Conservation (phyloP, 2,329 filamentous ascomycete species). For the Magnaporthiopsis incrustans region DNA sequence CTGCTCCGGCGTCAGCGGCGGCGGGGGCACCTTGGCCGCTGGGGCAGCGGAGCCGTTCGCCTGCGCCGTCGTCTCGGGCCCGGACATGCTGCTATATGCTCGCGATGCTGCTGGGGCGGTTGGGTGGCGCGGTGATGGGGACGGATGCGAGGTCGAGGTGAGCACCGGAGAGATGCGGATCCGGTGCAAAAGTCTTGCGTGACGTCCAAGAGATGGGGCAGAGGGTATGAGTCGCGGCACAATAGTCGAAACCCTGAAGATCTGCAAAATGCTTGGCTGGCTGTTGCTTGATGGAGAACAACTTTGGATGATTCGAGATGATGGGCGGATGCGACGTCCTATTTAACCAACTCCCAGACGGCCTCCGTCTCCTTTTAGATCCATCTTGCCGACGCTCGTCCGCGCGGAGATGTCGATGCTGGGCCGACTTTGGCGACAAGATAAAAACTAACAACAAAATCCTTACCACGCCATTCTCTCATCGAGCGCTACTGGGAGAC, state of each 20-base stretch:
- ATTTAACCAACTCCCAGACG: background rate
- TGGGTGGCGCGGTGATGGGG: background rate
- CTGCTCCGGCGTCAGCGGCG: constrained; percentile 50
- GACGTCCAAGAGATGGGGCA: background rate
- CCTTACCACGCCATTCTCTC: no score
- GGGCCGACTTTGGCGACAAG: background rate
- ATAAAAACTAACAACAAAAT: background rate
- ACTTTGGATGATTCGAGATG: background rate
- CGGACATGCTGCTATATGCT: constrained; percentile 1
- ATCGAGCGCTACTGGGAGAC: background rate
- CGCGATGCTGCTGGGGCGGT: background rate
- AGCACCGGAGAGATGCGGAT: background rate
- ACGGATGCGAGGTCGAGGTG: background rate
- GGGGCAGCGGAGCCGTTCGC: background rate
- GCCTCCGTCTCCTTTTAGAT: background rate
- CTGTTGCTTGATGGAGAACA: background rate
- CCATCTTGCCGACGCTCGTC: constrained; percentile 1
- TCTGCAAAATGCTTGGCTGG: background rate
- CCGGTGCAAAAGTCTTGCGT: background rate
- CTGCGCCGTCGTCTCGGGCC: background rate
- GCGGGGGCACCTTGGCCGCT: background rate
- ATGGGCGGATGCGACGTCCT: background rate
- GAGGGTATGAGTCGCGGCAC: background rate
- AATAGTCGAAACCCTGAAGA: background rate
- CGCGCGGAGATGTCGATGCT: background rate